These are phyloP conservation scores for Fraxinus dipetala DNA, from an alignment of 305 asterid genomes.

Conservation along the genomic window DNA sequence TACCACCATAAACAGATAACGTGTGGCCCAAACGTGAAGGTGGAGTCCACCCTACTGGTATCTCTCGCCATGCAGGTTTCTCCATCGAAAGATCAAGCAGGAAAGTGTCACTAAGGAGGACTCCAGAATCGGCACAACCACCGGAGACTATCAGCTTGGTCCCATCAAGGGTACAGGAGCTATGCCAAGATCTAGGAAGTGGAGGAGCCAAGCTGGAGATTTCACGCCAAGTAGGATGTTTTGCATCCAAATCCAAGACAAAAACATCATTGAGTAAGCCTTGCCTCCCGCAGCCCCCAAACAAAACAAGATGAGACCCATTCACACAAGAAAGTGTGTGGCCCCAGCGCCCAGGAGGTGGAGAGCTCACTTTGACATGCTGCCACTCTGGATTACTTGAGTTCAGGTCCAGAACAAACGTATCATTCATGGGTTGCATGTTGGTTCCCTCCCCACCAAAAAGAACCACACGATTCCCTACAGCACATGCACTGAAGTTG, in stretches of 20 bases:
- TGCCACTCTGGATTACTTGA: slow-evolving; percentile 68
- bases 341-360: slow-evolving; percentile 94
- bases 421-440: slow-evolving; percentile 94
- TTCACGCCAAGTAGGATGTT: slow-evolving; percentile 84
- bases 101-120: neutral
- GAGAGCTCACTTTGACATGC: slow-evolving; percentile 42
- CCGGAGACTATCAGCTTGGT: neutral
- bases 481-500: slow-evolving; percentile 68
- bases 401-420: slow-evolving; percentile 77
- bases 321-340: slow-evolving; percentile 89
- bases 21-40: slow-evolving; percentile 18
- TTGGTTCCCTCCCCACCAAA: slow-evolving; percentile 91
- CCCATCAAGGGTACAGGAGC: neutral
- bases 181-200: slow-evolving; percentile 50
- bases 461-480: slow-evolving; percentile 63
- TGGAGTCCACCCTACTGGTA: slow-evolving; percentile 16
- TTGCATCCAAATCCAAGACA: slow-evolving; percentile 79
- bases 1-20: slow-evolving; percentile 9
- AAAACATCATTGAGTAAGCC: slow-evolving; percentile 86
- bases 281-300: slow-evolving; percentile 89
- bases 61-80: slow-evolving; percentile 14
- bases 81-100: slow-evolving; percentile 21
- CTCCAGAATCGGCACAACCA: slow-evolving; percentile 4
- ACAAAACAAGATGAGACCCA: slow-evolving; percentile 75
- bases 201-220: slow-evolving; percentile 91